Base-by-base conservation (phyloP, 2,329 filamentous ascomycete species). In the Rachicladosporium sp. region DNA sequence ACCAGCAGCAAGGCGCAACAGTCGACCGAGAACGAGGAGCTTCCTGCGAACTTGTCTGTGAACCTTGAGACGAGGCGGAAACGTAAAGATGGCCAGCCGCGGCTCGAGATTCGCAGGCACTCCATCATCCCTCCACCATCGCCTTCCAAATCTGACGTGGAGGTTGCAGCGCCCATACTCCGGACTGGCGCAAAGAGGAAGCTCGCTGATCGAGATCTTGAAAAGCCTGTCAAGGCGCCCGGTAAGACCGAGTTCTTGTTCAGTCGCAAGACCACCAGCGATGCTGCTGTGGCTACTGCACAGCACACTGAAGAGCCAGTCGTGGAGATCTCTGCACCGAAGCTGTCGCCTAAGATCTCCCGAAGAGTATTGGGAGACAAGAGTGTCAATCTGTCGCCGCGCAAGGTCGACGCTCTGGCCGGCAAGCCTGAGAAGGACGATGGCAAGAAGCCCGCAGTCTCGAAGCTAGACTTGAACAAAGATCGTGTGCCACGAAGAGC, bases 151-250 rank as follows among this genome's bases (percentile, higher is more conserved):
- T 48, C 57, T 2, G 60, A 62, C 15, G 51, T 52, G 11, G 49
- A 50, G 39, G 54, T 45, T 35, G 51, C 33, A 54, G 60, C 45
- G 23, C 47, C 50, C 31, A 48, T 56, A 4, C 48, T 64, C 3
- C 65, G 66, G 37, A 65, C 65, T 36, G 70, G 70, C 11, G 64
- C 69, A 15, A 77, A 78, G 57, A 65, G 74, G 36, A 77, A 78
- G 51, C 66, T 77, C 38, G 69, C 64, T 41, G 64, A 69, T 11
- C 63, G 70, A 31, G 70, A 75, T 31, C 66, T 66, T 8, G 67
- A 71, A 12, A 65, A 67, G 19, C 35, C 47, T 3, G 50, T 46
- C 23, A 51, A 47, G 19, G 52, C 54, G 6, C 47, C 48, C 2
- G 46, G 45, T 10, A 52, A 55, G 33, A 67, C 67, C 12, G 57